Conservation (phyloP, 73 alveolate genomes). For the Paraurostyla sp. region DNA sequence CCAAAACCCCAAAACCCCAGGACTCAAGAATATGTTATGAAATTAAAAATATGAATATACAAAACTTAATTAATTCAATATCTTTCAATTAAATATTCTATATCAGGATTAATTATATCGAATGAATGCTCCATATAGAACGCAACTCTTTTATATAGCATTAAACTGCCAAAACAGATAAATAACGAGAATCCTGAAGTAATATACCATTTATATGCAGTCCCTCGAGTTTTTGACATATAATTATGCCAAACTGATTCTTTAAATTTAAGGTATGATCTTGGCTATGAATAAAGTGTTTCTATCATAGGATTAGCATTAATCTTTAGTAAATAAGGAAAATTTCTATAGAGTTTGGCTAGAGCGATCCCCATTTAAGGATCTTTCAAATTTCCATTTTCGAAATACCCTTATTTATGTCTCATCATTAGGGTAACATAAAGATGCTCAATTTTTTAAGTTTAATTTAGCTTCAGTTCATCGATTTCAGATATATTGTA, state of each 20-base stretch:
- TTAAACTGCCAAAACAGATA: neutral
- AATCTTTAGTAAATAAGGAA: neutral
- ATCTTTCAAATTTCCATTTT: neutral
- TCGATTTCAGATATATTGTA: neutral
- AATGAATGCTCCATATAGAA: slow-evolving; percentile 70
- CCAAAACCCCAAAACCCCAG: too few species aligned
- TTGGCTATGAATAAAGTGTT: neutral
- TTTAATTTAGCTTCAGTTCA: neutral
- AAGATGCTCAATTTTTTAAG: neutral
- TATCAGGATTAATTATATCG: slow-evolving; percentile 50
- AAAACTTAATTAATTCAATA: slow-evolving; percentile 17
- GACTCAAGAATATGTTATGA: too few species aligned
- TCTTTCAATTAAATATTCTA: slow-evolving; percentile 49
- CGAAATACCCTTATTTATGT: neutral
- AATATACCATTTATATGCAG: neutral
- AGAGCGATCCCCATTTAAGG: neutral
- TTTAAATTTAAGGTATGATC: neutral
- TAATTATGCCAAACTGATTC: slow-evolving; percentile 19
- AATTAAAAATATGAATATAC: too few species aligned
- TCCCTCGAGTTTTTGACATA: neutral
- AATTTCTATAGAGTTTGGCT: neutral
- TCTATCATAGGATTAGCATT: slow-evolving; percentile 27
- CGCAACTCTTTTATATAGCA: slow-evolving; percentile 28
- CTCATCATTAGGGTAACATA: slow-evolving; percentile 38
- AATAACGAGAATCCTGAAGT: neutral